Conservation (phyloP, 768 basidiomycete species). For the Leucogyrophana mollusca region DNA sequence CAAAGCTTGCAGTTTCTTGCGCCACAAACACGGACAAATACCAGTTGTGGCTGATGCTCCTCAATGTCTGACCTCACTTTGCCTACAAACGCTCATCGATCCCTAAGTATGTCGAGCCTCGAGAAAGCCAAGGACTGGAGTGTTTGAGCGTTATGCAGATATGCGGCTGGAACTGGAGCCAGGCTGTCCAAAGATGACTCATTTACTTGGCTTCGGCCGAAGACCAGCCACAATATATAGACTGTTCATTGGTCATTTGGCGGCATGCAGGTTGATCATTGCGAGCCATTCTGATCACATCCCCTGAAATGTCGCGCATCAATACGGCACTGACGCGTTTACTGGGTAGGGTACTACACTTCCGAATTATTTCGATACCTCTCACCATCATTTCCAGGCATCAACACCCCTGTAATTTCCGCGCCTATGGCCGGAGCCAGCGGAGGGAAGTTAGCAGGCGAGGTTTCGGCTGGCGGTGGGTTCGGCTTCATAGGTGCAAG, state of each 20-base stretch:
- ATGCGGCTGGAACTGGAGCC: too few relatives aligned
- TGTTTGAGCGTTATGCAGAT: too few relatives aligned
- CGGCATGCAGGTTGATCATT: too few relatives aligned
- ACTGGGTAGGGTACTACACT: constrained; percentile 38
- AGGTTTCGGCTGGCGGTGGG: constrained; percentile 66
- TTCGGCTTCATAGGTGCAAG: constrained; percentile 76
- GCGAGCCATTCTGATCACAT: too few relatives aligned
- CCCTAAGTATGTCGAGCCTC: too few relatives aligned
- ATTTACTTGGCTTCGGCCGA: too few relatives aligned
- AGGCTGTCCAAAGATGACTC: too few relatives aligned
- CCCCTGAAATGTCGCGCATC: constrained; percentile 23
- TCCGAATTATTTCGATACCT: constrained; percentile 1
- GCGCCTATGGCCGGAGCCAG: constrained; percentile 74
- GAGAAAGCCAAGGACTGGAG: too few relatives aligned
- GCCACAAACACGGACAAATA: constrained; percentile 36
- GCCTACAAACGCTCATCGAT: too few relatives aligned
- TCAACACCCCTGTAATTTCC: constrained; percentile 57
- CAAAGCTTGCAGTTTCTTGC: constrained; percentile 11
- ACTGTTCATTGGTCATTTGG: too few relatives aligned
- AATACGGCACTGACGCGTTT: constrained; percentile 48
- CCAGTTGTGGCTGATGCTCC: not conserved
- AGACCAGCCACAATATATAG: too few relatives aligned
- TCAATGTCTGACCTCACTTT: too few relatives aligned
- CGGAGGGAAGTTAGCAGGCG: constrained; percentile 59
- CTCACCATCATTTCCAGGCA: constrained; percentile 34